Base-by-base conservation (phyloP, 2,329 filamentous ascomycete species). In the Talaromyces sp. region DNA sequence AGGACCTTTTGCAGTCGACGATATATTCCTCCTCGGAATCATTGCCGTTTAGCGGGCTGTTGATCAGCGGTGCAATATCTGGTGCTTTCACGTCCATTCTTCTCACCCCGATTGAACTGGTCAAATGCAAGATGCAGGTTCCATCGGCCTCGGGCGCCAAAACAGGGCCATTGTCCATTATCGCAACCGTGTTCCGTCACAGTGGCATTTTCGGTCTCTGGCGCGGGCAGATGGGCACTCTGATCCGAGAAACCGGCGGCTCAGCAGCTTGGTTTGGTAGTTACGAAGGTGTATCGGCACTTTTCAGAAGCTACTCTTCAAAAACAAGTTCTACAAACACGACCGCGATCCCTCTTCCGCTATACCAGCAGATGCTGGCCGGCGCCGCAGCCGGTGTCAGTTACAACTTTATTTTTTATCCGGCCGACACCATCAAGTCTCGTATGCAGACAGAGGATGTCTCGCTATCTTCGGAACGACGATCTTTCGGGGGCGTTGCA, bases 121-220 rank as follows among this genome's bases (percentile, higher is more conserved):
- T 99, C 72, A 99, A 99, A 78, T 99, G 95, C 84, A 96, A 95
- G 77, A 96, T 99, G 78, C 95, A 99, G 75, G 93, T 93, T 0
- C 91, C 84, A 17, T 59, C 78, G 4, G 70, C 69, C 2, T 74
- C 74, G 3, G 67, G 64, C 11, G 56, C 64, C 13, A 80, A 78
- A 13, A 77, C 89, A 5, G 84, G 84, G 0, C 88, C 92, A 0
- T 71, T 90, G 13, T 77, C 84, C 5, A 86, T 97, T 49, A 89
- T 98, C 50, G 81, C 83, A 27, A 86, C 92, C 29, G 86, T 98
- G 9, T 96, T 91, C 70, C 87, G 86, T 9, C 87, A 92, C 67
- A 87, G 96, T 65, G 95, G 95, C 1, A 61, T 98, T 7, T 77
- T 81, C 27, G 95, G 95, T 0, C 97, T 98, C 76, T 99, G 95